phyloP scores from a whole-genome alignment of 352 stramenopile genomes.

The Phytopythium oedochilum region DNA sequence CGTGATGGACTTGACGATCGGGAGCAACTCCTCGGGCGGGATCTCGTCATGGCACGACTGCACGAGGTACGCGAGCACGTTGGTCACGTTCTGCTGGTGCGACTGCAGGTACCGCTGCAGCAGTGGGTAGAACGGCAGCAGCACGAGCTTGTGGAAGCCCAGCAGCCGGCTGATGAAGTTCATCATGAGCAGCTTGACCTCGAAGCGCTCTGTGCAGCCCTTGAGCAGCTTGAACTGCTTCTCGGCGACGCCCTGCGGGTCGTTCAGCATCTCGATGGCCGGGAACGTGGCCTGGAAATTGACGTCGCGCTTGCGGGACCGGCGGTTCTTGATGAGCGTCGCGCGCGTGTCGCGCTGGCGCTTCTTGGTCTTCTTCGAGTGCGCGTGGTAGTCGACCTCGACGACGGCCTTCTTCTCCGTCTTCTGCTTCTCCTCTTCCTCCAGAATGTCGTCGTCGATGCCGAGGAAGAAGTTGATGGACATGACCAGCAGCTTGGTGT shows the following conservation, averaged over 20 bases:
- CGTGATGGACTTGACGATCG: conserved; percentile 96
- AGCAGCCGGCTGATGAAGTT: conserved; percentile 97
- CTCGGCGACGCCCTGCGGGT: conserved; percentile 94
- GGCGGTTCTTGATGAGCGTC: conserved; percentile 90
- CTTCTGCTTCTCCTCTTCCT: conserved; percentile 93
- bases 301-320: conserved; percentile 70
- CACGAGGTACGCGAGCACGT: conserved; percentile 96
- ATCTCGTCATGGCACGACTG: conserved; percentile 98
- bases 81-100: conserved; percentile 89
- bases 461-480: conserved; percentile 98
- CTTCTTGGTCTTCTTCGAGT: conserved; percentile 97
- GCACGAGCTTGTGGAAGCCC: conserved; percentile 96
- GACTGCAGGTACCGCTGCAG: conserved; percentile 92
- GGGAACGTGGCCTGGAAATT: conserved; percentile 89
- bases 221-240: conserved; percentile 91
- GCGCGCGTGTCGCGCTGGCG: conserved; percentile 80
- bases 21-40: conserved; percentile 95
- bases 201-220: conserved; percentile 86
- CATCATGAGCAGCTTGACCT: conserved; percentile 97
- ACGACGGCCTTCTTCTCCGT: conserved; percentile 79
- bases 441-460: conserved; percentile 96
- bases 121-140: conserved; percentile 96
- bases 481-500: conserved; percentile 86
- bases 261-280: conserved; percentile 97
- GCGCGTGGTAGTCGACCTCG: conserved; percentile 91